Percentiles rank a stretch among this genome's conserved stretches.
Conservation (phyloP, 345 rosid species). For the Rubroshorea leprosula region DNA sequence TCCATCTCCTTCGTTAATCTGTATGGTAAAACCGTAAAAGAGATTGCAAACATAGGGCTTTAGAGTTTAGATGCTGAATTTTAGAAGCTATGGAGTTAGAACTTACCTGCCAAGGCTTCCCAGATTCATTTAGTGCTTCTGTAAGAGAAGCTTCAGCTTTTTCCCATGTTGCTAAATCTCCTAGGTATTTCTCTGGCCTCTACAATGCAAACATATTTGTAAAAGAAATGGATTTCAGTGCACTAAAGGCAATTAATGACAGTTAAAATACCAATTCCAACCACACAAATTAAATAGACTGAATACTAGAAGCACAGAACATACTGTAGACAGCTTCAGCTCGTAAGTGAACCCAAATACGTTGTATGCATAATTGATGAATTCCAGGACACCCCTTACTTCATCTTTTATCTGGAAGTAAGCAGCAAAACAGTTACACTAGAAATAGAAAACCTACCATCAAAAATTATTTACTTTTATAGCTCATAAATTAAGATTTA, state of each 20-base stretch:
- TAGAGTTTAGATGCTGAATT: not conserved
- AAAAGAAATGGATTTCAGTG: no score
- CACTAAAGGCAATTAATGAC: not conserved
- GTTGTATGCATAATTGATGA: conserved; percentile 62
- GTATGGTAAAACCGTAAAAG: conserved; percentile 19
- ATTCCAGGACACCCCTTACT: conserved; percentile 74
- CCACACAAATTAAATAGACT: not conserved
- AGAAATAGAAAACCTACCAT: not conserved
- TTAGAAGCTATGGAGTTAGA: not conserved
- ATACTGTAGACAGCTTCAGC: conserved; percentile 86
- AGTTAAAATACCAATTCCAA: not conserved
- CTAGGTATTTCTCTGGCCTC: conserved; percentile 97
- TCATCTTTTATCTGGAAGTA: conserved; percentile 72
- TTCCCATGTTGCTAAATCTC: conserved; percentile 75
- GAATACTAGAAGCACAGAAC: conserved; percentile 11
- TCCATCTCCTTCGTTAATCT: conserved; percentile 91
- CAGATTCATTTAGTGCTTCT: conserved; percentile 68
- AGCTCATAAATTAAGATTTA: conserved; percentile 4
- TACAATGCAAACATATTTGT: conserved; percentile 22
- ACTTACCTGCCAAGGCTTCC: conserved; percentile 81
- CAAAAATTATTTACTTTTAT: not conserved
- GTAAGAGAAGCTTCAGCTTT: conserved; percentile 82
- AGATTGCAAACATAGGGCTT: not conserved
- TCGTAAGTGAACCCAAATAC: conserved; percentile 90
- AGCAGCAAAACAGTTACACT: not conserved